A percentile compares a stretch with the other conserved stretches of the same genome.
Evolutionary conservation across 2,329 filamentous ascomycete genomes (phyloP).

Genomic region (Botrytis tulipae): DNA sequence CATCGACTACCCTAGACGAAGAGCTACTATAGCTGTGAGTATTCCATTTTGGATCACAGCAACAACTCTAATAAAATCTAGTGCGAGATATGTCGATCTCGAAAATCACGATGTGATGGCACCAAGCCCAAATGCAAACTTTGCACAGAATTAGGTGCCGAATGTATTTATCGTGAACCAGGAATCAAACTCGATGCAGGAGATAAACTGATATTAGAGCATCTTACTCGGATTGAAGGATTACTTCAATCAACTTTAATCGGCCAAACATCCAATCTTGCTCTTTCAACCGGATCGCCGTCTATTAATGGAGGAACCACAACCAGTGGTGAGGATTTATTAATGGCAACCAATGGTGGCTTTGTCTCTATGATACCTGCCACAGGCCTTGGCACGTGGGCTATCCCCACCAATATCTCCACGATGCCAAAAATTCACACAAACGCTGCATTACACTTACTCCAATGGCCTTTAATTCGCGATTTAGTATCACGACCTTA

Average conservation of each 20-base stretch:
- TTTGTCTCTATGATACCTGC: constrained; percentile 58
- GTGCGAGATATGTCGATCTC: constrained; percentile 79
- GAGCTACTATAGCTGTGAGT: constrained; percentile 65
- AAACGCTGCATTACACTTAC: constrained; percentile 72
- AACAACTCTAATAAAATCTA: constrained; percentile 40
- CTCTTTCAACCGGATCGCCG: constrained; percentile 60
- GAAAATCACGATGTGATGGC: constrained; percentile 77
- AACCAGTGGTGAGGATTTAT: constrained; percentile 55
- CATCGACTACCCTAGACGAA: constrained; percentile 61
- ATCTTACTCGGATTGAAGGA: constrained; percentile 73
- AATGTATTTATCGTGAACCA: constrained; percentile 81
- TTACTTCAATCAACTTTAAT: constrained; percentile 70
- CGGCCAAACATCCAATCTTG: constrained; percentile 50
- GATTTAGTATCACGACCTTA: constrained; percentile 75
- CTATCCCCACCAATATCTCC: constrained; percentile 66
- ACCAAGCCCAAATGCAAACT: constrained; percentile 81
- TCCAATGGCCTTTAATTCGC: constrained; percentile 78
- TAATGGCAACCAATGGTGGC: constrained; percentile 45
- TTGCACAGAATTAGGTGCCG: constrained; percentile 76
- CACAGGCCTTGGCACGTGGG: constrained; percentile 71
- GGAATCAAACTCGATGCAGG: constrained; percentile 85
- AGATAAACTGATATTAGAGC: constrained; percentile 81
- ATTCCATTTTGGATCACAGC: constrained; percentile 2
- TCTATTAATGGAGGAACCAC: constrained; percentile 63
- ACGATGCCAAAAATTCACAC: constrained; percentile 85